phyloP scores from a whole-genome alignment of 257 asterid genomes.

The Przewalskia tangutica region DNA sequence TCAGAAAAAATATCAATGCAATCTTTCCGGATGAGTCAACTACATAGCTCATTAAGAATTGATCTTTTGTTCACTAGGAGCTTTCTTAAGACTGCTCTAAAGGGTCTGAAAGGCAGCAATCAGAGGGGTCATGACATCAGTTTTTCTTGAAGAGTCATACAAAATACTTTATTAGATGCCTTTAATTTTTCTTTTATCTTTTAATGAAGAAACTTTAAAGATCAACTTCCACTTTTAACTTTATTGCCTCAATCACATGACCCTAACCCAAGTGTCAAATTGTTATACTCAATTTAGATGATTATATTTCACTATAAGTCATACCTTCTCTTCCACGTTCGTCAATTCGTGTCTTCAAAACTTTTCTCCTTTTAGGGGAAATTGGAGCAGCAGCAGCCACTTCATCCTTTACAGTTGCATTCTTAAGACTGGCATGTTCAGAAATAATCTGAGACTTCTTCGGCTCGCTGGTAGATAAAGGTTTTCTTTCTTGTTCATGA shows the following conservation, averaged over 20 bases:
- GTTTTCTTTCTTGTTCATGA: conserved; percentile 27
- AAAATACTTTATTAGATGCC: background rate
- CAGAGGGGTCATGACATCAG: background rate
- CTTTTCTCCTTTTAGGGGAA: conserved; percentile 63
- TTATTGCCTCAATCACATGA: background rate
- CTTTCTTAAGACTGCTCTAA: no score
- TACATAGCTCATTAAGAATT: background rate
- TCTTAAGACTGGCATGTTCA: conserved; percentile 24
- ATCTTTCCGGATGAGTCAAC: background rate
- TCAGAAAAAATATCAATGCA: background rate
- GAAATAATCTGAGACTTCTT: conserved; percentile 21
- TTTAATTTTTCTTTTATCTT: background rate
- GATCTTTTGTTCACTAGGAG: background rate
- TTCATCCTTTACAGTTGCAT: conserved; percentile 25
- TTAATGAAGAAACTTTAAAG: background rate
- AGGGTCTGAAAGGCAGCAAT: background rate
- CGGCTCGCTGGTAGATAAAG: conserved; percentile 16
- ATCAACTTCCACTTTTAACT: background rate
- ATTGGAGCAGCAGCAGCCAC: conserved; percentile 30
- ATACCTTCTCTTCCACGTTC: conserved; percentile 99
- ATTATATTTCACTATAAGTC: background rate
- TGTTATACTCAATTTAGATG: background rate
- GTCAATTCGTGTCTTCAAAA: conserved; percentile 67
- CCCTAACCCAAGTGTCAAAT: background rate
- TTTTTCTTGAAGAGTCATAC: background rate